Percentiles rank a stretch among this genome's conserved stretches.
Conservation (phyloP, 305 asterid species). For the Stenogyne calaminthoides region DNA sequence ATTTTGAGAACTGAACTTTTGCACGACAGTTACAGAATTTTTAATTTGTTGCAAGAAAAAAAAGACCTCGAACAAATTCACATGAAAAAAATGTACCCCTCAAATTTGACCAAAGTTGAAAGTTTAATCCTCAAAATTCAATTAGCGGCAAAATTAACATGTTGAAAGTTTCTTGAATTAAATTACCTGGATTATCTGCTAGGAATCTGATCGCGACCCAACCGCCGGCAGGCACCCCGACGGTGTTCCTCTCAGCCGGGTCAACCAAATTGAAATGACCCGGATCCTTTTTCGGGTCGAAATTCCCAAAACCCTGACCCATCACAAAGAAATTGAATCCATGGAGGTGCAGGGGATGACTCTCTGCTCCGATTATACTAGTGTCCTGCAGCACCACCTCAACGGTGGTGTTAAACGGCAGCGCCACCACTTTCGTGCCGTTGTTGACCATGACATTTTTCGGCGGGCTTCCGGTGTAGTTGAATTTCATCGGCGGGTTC, state of each 20-base stretch:
- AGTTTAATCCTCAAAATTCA: too few relatives aligned
- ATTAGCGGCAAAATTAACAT: too few relatives aligned
- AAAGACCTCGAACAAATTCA: too few relatives aligned
- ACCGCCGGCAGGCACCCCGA: conserved; percentile 70
- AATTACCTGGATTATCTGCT: conserved; percentile 75
- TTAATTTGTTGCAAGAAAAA: too few relatives aligned
- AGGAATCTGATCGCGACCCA: conserved; percentile 74
- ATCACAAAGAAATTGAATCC: conserved; percentile 72
- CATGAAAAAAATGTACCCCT: too few relatives aligned
- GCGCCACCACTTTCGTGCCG: conserved; percentile 59
- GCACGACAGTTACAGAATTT: too few relatives aligned
- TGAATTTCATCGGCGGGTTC: conserved; percentile 55
- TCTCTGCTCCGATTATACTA: conserved; percentile 61
- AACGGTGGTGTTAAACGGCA: conserved; percentile 51
- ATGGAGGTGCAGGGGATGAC: conserved; percentile 79
- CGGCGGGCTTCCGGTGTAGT: conserved; percentile 65
- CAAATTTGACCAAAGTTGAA: too few relatives aligned
- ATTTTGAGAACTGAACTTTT: too few relatives aligned
- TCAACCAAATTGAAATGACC: conserved; percentile 57
- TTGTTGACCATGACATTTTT: conserved; percentile 40
- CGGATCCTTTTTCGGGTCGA: conserved; percentile 58
- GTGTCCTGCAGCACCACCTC: conserved; percentile 80
- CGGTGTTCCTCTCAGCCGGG: conserved; percentile 73
- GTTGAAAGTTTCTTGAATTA: too few relatives aligned
- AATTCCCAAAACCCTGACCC: conserved; percentile 72